Conservation (phyloP, 2,329 filamentous ascomycete genomes). For the Aphanocladium album region DNA sequence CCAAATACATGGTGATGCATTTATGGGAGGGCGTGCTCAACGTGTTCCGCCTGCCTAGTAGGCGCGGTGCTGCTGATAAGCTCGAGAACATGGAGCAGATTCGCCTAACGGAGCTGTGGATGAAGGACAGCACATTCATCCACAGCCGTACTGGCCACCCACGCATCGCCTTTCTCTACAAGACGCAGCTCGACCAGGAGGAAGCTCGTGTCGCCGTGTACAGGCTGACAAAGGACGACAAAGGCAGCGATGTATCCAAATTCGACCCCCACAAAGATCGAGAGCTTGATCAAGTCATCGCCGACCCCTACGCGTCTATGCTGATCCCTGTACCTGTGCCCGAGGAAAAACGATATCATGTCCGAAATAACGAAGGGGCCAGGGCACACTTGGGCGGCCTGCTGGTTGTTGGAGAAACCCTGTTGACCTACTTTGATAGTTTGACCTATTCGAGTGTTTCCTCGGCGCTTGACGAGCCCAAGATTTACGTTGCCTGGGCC, state of each 20-base stretch:
- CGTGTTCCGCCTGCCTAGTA: constrained; percentile 45
- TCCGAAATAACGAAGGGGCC: constrained; percentile 47
- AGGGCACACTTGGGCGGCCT: constrained; percentile 63
- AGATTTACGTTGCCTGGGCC: constrained; percentile 89
- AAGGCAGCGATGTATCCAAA: constrained; percentile 45
- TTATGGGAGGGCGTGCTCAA: constrained; percentile 57
- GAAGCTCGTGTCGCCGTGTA: constrained; percentile 56
- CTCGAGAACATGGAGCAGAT: constrained; percentile 50
- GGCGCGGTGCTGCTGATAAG: constrained; percentile 39
- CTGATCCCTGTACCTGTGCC: constrained; percentile 59
- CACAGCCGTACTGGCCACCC: constrained; percentile 55
- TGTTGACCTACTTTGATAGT: constrained; percentile 80
- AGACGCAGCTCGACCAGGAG: constrained; percentile 45
- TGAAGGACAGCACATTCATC: constrained; percentile 53
- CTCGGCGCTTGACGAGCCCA: constrained; percentile 63
- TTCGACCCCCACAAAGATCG: constrained; percentile 54
- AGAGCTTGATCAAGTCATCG: constrained; percentile 47
- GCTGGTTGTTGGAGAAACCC: constrained; percentile 73
- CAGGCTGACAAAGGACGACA: constrained; percentile 53
- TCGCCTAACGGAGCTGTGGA: constrained; percentile 54
- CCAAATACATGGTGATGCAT: constrained; percentile 53
- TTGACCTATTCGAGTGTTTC: constrained; percentile 63
- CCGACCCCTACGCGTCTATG: constrained; percentile 53
- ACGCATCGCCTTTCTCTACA: constrained; percentile 54
- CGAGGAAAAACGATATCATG: constrained; percentile 55